Conservation (phyloP, 805 yeast species). For the Kodamaea leandrae region DNA sequence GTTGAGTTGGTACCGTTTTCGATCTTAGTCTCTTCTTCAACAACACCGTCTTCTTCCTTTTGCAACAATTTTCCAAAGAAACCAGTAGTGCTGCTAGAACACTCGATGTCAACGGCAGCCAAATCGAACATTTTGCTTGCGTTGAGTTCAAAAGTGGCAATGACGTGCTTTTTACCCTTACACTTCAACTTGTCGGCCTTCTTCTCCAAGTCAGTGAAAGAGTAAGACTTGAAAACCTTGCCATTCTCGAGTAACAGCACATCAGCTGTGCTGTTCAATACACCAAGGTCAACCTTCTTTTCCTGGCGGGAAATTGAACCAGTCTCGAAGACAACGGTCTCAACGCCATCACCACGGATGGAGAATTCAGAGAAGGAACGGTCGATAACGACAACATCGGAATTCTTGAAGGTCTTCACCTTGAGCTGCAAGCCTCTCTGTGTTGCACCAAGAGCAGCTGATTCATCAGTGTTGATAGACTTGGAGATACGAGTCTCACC, state of each 20-base stretch:
- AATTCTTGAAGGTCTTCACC: conserved; percentile 64
- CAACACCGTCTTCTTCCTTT: conserved; percentile 17
- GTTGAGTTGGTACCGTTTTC: conserved; percentile 16
- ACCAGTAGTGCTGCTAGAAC: conserved; percentile 28
- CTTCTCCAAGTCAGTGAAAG: conserved; percentile 22
- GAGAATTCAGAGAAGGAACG: conserved; percentile 50
- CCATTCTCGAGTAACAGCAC: conserved; percentile 41
- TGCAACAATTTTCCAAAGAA: conserved; percentile 26
- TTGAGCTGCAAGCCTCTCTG: conserved; percentile 69
- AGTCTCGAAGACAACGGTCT: conserved; percentile 41
- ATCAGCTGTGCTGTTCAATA: conserved; percentile 27
- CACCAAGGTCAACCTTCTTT: conserved; percentile 37
- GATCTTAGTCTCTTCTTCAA: conserved; percentile 18
- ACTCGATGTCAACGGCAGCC: conserved; percentile 43
- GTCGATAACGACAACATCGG: conserved; percentile 57
- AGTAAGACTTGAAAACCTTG: conserved; percentile 27
- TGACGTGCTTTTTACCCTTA: conserved; percentile 25
- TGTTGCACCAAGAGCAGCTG: conserved; percentile 89
- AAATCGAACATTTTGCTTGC: conserved; percentile 51
- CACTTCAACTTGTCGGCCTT: conserved; percentile 42
- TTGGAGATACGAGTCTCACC: conserved; percentile 67
- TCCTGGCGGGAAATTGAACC: conserved; percentile 42
- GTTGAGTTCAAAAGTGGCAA: conserved; percentile 46
- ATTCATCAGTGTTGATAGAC: conserved; percentile 93
- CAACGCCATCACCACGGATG: conserved; percentile 27